Evolutionary conservation across 108 stramenopile genomes (phyloP).

Genomic region (Thalassiosira profunda): DNA sequence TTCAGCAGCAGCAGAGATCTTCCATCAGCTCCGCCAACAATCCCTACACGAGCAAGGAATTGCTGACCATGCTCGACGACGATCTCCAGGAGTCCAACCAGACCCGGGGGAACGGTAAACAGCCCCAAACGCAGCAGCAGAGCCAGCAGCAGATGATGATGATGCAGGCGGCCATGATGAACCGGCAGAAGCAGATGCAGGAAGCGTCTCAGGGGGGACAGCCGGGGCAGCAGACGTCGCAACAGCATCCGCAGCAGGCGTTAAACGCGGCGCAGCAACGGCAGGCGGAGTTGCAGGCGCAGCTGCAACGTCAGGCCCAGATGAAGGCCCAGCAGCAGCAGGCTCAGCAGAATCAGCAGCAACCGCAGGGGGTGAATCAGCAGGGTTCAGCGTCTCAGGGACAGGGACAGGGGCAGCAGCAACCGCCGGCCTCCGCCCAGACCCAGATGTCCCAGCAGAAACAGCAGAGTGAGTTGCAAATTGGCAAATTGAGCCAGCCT

Average conservation of each 20-base stretch:
- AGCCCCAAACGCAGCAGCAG: conserved; percentile 18
- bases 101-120: background rate
- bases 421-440: background rate
- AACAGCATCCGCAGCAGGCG: background rate
- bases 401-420: background rate
- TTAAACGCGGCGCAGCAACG: background rate
- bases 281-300: conserved; percentile 17
- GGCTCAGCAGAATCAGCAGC: conserved; percentile 26
- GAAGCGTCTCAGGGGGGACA: conserved; percentile 36
- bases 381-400: background rate
- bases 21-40: conserved; percentile 21
- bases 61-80: conserved; percentile 32
- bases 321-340: conserved; percentile 58
- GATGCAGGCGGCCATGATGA: background rate
- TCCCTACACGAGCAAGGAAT: conserved; percentile 17
- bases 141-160: conserved; percentile 3
- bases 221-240: conserved; percentile 24
- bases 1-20: too few relatives aligned
- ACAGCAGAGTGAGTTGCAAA: background rate
- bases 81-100: conserved; percentile 5
- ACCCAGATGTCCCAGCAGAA: conserved; percentile 12
- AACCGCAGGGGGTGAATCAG: background rate
- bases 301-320: conserved; percentile 47
- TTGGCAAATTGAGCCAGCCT: background rate
- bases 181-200: background rate